phyloP scores from a whole-genome alignment of 176 grass and related monocot genomes.

The Cymbopogon citratus region DNA sequence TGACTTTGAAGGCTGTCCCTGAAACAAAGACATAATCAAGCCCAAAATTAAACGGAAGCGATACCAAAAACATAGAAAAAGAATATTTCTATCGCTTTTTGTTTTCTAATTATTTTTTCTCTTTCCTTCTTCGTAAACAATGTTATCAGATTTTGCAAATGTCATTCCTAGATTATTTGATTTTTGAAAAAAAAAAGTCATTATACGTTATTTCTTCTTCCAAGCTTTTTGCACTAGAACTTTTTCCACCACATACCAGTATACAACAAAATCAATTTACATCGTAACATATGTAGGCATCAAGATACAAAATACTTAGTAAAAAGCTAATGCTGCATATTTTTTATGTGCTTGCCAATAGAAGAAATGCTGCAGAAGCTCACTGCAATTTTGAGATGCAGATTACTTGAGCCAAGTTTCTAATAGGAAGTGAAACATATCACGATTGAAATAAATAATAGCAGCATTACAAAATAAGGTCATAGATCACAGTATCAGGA shows the following conservation, averaged over 20 bases:
- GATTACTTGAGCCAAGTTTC: background rate
- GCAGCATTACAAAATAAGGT: background rate
- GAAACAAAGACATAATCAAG: slow-evolving; percentile 23
- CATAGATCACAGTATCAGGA: background rate
- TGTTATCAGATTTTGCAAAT: no score
- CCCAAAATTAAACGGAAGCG: background rate
- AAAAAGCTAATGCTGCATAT: background rate
- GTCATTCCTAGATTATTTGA: no score
- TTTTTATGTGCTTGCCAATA: no score
- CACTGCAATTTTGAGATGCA: background rate
- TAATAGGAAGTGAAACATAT: background rate
- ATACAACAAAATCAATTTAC: background rate
- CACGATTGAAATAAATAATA: background rate
- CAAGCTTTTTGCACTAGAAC: no score
- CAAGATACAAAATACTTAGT: background rate
- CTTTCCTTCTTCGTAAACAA: no score
- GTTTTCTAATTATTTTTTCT: background rate
- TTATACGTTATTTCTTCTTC: no score
- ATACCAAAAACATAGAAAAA: background rate
- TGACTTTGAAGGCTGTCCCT: slow-evolving; percentile 78
- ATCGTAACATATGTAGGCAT: no score
- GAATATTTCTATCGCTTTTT: background rate
- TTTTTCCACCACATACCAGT: background rate
- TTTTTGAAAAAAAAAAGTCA: no score
- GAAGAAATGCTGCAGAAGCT: background rate